Percentiles rank a stretch among this genome's conserved stretches.
phyloP scores from a whole-genome alignment of 2,329 filamentous ascomycete species.

The Talaromyces sp. region DNA sequence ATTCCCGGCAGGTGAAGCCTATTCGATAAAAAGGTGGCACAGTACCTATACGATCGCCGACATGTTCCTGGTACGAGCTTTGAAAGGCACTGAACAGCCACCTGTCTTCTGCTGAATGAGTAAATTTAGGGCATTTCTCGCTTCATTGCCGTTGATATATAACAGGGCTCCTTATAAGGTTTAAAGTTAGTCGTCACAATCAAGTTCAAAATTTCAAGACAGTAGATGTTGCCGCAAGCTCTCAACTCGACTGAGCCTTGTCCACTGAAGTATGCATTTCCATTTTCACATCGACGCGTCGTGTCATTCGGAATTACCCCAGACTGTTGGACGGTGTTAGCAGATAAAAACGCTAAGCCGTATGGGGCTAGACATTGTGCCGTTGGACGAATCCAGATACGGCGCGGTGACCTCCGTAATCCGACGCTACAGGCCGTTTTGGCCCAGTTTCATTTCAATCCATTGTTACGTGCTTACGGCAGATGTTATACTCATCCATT shows the following conservation, averaged over 20 bases:
- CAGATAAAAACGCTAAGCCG: background rate
- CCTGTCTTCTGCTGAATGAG: background rate
- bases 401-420: conserved; percentile 16
- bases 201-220: background rate
- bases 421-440: conserved; percentile 16
- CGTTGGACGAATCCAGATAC: conserved; percentile 3
- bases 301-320: background rate
- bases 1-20: background rate
- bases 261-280: background rate
- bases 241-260: background rate
- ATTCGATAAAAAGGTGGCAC: background rate
- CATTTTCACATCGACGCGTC: background rate
- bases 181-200: background rate
- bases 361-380: background rate
- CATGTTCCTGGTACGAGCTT: background rate
- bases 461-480: conserved; percentile 2
- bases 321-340: background rate
- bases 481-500: background rate
- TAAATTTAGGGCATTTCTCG: background rate
- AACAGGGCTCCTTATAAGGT: background rate
- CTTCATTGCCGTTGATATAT: background rate
- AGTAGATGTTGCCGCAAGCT: background rate
- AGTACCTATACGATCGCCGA: background rate
- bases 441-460: conserved; percentile 3
- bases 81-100: background rate